Evolutionary conservation across 202 grass and related monocot species (phyloP), one percentile per base, ranked within the genome.

Genomic region (Zizania palustris): DNA sequence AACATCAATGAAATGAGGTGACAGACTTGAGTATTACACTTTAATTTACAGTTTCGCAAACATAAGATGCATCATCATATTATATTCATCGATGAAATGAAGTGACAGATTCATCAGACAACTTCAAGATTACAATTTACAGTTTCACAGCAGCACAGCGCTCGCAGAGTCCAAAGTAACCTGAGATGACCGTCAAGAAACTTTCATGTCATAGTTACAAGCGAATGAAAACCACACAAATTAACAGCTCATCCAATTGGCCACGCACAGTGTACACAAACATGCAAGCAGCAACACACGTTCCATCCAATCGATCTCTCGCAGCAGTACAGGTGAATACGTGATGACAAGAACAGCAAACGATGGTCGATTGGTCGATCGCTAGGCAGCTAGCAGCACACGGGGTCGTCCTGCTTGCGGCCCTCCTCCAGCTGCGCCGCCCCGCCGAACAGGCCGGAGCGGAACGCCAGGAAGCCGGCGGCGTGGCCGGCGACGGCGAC

Each of bases 401-500:
- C 69, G 33, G 14, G 5, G 35, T 72, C 37, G 0, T 65, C 74
- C 76, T n/a, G n/a, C 76, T 85, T 84, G 34, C 1, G n/a, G 3
- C 16, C 56, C 63, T 60, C 84, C 14, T 33, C 73, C 49, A 83
- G 67, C 72, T 85, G 84, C 38, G 45, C 61, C 11, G 45, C 54
- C 0, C 67, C 65, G 65, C 85, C 53, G 35, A 40, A 83, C 11
- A 80, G 53, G 11, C 65, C 69, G 6, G 80, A 77, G 54, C 71
- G 69, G 74, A 90, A 83, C 11, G 78, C 57, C 33, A 91, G 65
- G 69, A 89, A 91, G 37, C 88, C 93, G 7, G 73, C 67, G 0
- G 78, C 81, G 65, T 89, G 86, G 2, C 84, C 90, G 0, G 79
- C 69, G n/a, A 93, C 77, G 28, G 86, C 93, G 0, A 33, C 93